Evolutionary conservation across 2,329 filamentous ascomycete species (phyloP), one percentile per base, ranked within the genome.

Genomic region (Acephala macrosclerotiorum): DNA sequence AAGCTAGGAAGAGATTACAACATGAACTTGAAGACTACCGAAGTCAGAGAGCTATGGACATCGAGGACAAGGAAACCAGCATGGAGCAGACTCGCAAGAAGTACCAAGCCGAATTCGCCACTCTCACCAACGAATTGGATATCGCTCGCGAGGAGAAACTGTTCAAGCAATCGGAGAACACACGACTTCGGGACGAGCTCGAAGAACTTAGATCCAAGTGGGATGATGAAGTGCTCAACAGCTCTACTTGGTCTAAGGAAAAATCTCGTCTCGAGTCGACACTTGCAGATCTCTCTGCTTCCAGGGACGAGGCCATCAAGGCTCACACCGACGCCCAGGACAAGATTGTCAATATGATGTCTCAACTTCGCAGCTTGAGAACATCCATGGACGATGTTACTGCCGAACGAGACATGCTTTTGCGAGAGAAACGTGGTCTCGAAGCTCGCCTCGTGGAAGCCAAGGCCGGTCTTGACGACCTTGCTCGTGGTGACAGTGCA

Each of bases 11-110:
- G 80, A 89, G 95, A 66, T 89, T 98, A 26, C 95, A 99, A 78
- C 94, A 98, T 76, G 95, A 99, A 81, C 90, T 99, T 2, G 95
- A 98, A 79, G 95, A 99, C 79, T 99, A 98, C 82, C 89, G 96
- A 66, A 97, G 90, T 76, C 94, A 97, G 79, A 89, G 95, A 56
- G 94, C 94, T 65, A 97, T 97, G 79, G 96, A 98, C 74, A 92
- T 98, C 63, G 96, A 98, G 79, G 95, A 99, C 79, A 97, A 96
- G 78, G 95, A 98, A 79, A 91, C 91, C 11, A 96, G 92, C 71
- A 92, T 97, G 87, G 96, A 99, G 80, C 95, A 98, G 79, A 97
- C 95, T 51, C 89, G 95, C 75, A 96, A 95, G 84, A 99, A 98
- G 83, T 99, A 98, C 77, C 96, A 98, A 77, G 87, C 90, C 49